These are phyloP conservation scores for Vaccinium vitisidaea DNA, from an alignment of 148 eudicot species.

Conservation along the genomic window DNA sequence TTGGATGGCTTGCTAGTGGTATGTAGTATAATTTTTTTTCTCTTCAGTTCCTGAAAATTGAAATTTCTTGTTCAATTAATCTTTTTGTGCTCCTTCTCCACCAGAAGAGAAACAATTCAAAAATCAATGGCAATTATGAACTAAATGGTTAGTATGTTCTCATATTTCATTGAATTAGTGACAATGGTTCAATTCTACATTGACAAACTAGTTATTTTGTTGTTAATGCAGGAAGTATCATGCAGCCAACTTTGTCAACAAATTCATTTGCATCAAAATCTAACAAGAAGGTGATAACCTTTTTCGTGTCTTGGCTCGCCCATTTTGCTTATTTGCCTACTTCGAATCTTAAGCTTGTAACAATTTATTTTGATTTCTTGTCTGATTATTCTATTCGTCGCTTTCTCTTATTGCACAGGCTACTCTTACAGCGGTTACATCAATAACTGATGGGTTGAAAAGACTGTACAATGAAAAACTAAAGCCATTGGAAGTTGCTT, in stretches of 20 bases:
- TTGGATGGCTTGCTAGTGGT: slow-evolving; percentile 60
- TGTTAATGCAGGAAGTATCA: slow-evolving; percentile 45
- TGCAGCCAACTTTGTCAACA: slow-evolving; percentile 34
- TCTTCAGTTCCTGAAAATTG: background rate
- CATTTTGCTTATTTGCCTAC: background rate
- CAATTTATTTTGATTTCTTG: background rate
- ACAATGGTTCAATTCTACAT: background rate
- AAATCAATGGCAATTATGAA: slow-evolving; percentile 41
- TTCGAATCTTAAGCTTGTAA: background rate
- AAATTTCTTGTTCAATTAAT: slow-evolving; percentile 7
- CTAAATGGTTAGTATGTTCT: slow-evolving; percentile 54
- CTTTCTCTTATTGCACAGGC: slow-evolving; percentile 24
- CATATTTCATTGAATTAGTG: background rate
- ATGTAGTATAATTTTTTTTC: slow-evolving; percentile 33
- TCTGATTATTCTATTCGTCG: slow-evolving; percentile 8
- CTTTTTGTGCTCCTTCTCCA: slow-evolving; percentile 17
- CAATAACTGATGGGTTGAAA: slow-evolving; percentile 89
- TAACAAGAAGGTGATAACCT: slow-evolving; percentile 48
- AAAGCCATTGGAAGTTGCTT: slow-evolving; percentile 80
- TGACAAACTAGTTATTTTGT: background rate
- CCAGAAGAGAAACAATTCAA: slow-evolving; percentile 41
- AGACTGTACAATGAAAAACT: slow-evolving; percentile 73
- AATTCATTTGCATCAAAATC: slow-evolving; percentile 54
- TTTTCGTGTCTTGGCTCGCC: background rate
- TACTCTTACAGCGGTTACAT: slow-evolving; percentile 63